phyloP scores from a whole-genome alignment of 1,139 yeast species.

The Magnusiomyces sp. region DNA sequence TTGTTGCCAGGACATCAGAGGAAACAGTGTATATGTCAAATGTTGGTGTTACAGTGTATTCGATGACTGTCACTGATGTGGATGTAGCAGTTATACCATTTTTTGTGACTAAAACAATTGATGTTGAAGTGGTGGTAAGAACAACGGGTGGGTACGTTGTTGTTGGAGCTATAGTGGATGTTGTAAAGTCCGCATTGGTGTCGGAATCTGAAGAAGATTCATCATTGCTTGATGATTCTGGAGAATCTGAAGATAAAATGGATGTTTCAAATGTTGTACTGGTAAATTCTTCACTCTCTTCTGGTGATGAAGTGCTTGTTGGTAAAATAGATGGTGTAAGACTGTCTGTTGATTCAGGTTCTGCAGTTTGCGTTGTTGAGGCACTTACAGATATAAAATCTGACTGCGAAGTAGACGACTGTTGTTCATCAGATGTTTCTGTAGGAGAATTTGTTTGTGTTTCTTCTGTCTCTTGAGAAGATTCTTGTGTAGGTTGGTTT shows the following conservation, averaged over 20 bases:
- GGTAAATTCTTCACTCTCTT: not conserved
- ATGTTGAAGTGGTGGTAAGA: slow-evolving; percentile 13
- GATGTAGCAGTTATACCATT: slow-evolving; percentile 10
- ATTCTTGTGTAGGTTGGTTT: not conserved
- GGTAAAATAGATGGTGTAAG: not conserved
- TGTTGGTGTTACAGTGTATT: slow-evolving; percentile 13
- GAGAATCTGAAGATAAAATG: not conserved
- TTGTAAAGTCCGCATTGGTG: not conserved
- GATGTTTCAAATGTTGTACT: not conserved
- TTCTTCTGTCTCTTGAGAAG: slow-evolving; percentile 1
- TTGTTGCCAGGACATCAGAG: slow-evolving; percentile 7
- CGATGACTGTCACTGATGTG: slow-evolving; percentile 9
- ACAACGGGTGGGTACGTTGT: slow-evolving; percentile 7
- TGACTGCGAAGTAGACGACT: too few relatives aligned
- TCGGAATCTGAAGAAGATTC: not conserved
- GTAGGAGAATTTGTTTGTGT: not conserved
- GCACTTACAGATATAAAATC: not conserved
- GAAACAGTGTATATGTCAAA: slow-evolving; percentile 13
- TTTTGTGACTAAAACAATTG: slow-evolving; percentile 8
- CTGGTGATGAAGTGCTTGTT: not conserved
- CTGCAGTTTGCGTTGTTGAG: not conserved
- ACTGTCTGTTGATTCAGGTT: not conserved
- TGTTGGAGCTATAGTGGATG: not conserved
- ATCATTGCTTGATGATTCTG: not conserved
- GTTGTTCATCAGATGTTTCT: too few relatives aligned